Percentiles rank a stretch among this genome's conserved stretches.
Conservation (phyloP, 768 basidiomycete genomes). For the Wakefieldia striispora region DNA sequence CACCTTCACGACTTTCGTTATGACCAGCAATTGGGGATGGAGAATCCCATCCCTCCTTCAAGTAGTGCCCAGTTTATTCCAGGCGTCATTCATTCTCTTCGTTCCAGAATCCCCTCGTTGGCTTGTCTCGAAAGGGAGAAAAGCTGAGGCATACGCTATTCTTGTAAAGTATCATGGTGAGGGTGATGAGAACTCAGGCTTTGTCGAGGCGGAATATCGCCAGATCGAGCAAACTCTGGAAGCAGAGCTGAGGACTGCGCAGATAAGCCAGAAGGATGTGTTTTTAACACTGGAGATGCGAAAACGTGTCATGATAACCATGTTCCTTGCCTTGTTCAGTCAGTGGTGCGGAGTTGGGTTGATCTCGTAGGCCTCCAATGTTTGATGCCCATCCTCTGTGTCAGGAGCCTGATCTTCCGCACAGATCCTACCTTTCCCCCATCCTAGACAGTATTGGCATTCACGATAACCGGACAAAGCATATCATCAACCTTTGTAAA, state of each 20-base stretch:
- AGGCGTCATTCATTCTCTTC: conserved; percentile 53
- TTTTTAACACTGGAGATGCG: conserved; percentile 14
- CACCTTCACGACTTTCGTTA: conserved; percentile 65
- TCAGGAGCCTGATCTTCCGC: neutral
- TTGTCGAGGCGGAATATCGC: conserved; percentile 56
- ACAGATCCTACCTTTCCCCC: conserved; percentile 9
- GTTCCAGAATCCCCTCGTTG: conserved; percentile 67
- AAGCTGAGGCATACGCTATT: conserved; percentile 45
- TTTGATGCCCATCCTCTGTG: fast-evolving
- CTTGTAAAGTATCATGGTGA: conserved; percentile 62
- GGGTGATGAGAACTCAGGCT: conserved; percentile 47
- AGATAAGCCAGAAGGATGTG: neutral
- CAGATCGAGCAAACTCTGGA: conserved; percentile 57
- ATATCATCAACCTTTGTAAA: conserved; percentile 12
- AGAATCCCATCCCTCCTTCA: conserved; percentile 65
- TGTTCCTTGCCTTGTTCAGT: conserved; percentile 13
- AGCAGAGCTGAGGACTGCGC: conserved; percentile 7
- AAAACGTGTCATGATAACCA: conserved; percentile 11
- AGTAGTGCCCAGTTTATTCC: conserved; percentile 49
- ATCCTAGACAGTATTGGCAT: conserved; percentile 20
- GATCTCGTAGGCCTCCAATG: conserved; percentile 1
- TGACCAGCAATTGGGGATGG: conserved; percentile 62
- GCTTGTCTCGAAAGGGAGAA: conserved; percentile 57
- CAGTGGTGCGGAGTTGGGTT: conserved; percentile 15
- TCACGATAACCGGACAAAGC: conserved; percentile 18